Conservation (phyloP, 2,329 filamentous ascomycete genomes). For the Metarhizium sp. region DNA sequence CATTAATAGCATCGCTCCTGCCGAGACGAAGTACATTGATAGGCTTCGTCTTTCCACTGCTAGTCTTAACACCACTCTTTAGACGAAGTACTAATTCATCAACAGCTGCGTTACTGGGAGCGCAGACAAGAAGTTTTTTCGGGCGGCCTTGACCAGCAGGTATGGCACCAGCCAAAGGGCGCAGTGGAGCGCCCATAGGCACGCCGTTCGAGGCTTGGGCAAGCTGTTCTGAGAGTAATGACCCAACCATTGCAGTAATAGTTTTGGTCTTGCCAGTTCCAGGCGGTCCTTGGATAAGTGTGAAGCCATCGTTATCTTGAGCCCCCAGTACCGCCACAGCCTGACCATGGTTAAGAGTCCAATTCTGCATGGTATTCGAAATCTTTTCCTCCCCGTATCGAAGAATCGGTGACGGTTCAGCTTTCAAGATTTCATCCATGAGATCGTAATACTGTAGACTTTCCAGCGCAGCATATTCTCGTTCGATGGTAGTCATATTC, state of each 20-base stretch:
- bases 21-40: conserved; percentile 86
- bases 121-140: conserved; percentile 91
- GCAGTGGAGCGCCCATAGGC: conserved; percentile 20
- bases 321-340: conserved; percentile 87
- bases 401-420: conserved; percentile 81
- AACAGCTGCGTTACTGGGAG: conserved; percentile 96
- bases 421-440: conserved; percentile 82
- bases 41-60: conserved; percentile 60
- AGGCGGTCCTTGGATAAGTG: conserved; percentile 87
- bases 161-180: conserved; percentile 14
- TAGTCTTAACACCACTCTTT: conserved; percentile 75
- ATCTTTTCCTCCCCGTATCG: conserved; percentile 69
- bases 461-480: conserved; percentile 87
- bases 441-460: conserved; percentile 93
- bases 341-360: conserved; percentile 79
- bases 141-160: conserved; percentile 20
- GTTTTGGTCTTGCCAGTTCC: conserved; percentile 98
- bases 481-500: conserved; percentile 88
- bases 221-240: conserved; percentile 42
- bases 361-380: conserved; percentile 60
- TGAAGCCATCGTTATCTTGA: conserved; percentile 93
- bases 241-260: conserved; percentile 91
- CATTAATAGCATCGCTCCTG: conserved; percentile 85
- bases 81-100: conserved; percentile 92
- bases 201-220: conserved; percentile 23